Evolutionary conservation across 208 protist genomes (phyloP).

Genomic region (Crithidia brevicula): DNA sequence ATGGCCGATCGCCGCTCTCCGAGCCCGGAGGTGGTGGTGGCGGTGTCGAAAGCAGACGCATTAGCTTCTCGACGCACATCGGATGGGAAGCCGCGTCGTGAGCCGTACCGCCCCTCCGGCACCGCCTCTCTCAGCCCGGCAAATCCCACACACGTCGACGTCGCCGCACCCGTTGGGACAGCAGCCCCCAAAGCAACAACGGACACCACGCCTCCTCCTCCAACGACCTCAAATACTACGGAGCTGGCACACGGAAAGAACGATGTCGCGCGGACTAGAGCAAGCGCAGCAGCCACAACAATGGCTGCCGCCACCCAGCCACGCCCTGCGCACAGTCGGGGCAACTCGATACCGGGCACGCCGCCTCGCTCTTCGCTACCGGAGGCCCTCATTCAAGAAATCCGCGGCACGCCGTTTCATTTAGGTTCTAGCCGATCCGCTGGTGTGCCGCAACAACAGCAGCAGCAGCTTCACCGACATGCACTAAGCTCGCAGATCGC

Average conservation of each 20-base stretch:
- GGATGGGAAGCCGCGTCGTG: conserved; percentile 9
- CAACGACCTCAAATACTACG: too few species aligned
- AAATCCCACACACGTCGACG: neutral
- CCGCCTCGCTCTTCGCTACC: neutral
- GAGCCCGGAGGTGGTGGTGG: neutral
- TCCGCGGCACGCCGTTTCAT: neutral
- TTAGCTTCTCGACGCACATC: neutral
- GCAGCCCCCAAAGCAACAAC: too few species aligned
- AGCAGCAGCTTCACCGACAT: too few species aligned
- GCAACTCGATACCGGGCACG: too few species aligned
- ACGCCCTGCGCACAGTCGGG: too few species aligned
- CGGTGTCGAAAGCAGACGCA: neutral
- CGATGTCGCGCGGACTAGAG: too few species aligned
- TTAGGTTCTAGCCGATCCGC: neutral
- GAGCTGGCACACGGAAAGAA: too few species aligned
- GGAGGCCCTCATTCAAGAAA: neutral
- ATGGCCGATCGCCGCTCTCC: neutral
- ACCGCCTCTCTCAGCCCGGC: neutral
- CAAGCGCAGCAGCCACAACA: too few species aligned
- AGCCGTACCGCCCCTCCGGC: conserved; percentile 13
- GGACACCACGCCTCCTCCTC: too few species aligned
- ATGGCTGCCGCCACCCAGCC: too few species aligned
- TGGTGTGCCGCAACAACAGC: neutral
- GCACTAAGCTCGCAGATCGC: too few species aligned
- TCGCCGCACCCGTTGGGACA: neutral